Conservation (phyloP, 2,329 filamentous ascomycete species). For the Sarocladium strictum region DNA sequence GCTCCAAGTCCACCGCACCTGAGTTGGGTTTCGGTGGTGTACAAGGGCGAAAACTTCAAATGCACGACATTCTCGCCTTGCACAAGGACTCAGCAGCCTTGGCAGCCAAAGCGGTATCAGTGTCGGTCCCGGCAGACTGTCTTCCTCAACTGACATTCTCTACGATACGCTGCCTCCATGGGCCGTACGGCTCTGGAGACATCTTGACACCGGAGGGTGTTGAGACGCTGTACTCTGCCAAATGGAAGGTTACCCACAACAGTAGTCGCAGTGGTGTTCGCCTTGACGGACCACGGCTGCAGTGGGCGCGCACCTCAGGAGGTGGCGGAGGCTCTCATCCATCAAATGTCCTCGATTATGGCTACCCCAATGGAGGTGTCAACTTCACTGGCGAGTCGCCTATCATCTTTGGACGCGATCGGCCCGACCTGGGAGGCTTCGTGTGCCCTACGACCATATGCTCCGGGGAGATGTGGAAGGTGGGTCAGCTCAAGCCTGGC, state of each 20-base stretch:
- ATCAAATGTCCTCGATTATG: slow-evolving; percentile 33
- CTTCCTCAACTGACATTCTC: slow-evolving; percentile 12
- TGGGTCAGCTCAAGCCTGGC: slow-evolving; percentile 56
- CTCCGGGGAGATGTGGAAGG: slow-evolving; percentile 53
- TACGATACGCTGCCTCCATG: slow-evolving; percentile 22
- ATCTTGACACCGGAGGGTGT: slow-evolving; percentile 39
- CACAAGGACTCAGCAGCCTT: neutral
- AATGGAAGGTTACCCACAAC: slow-evolving; percentile 58
- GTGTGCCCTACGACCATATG: slow-evolving; percentile 49
- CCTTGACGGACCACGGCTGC: slow-evolving; percentile 50
- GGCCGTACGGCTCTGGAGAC: slow-evolving; percentile 25
- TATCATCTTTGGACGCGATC: slow-evolving; percentile 53
- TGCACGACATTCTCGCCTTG: slow-evolving; percentile 14
- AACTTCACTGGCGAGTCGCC: slow-evolving; percentile 58
- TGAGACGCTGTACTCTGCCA: slow-evolving; percentile 48
- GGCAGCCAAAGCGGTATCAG: neutral
- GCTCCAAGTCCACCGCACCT: slow-evolving; percentile 53
- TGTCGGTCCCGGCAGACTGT: slow-evolving; percentile 6
- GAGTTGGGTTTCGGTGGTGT: slow-evolving; percentile 53
- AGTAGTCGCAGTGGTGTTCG: slow-evolving; percentile 54
- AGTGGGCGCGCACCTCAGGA: slow-evolving; percentile 53
- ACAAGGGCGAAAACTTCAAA: slow-evolving; percentile 34
- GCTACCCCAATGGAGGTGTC: slow-evolving; percentile 49
- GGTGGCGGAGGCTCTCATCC: slow-evolving; percentile 60
- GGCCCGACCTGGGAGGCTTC: slow-evolving; percentile 56